Conservation (phyloP, 164 flowering plant genomes). For the Malania oleifera region DNA sequence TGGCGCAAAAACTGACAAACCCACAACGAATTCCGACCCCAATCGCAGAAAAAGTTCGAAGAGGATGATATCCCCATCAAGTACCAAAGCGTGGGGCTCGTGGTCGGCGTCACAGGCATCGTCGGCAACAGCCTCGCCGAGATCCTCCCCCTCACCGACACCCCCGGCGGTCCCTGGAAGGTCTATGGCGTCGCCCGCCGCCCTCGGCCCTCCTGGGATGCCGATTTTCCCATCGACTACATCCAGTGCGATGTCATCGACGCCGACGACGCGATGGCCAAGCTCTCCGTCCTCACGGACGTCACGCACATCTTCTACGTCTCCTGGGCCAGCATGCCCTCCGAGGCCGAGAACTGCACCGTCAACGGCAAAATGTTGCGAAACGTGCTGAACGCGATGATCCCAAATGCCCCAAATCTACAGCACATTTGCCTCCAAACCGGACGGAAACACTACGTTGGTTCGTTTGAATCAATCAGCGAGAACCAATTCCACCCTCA, state of each 20-base stretch:
- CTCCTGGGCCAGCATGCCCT: constrained; percentile 40
- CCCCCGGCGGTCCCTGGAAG: constrained; percentile 90
- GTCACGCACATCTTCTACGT: constrained; percentile 78
- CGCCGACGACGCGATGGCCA: constrained; percentile 29
- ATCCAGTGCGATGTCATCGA: constrained; percentile 15
- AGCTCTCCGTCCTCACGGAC: constrained; percentile 59
- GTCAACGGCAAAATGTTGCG: constrained; percentile 56
- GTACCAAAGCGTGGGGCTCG: constrained; percentile 56
- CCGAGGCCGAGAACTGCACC: constrained; percentile 50
- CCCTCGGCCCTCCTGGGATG: background rate
- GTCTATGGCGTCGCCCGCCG: constrained; percentile 56
- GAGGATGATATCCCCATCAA: constrained; percentile 35
- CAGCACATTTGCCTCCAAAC: constrained; percentile 72
- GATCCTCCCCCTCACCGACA: constrained; percentile 71
- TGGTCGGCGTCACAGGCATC: constrained; percentile 79
- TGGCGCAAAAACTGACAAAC: too few species aligned
- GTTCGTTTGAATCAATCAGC: constrained; percentile 39
- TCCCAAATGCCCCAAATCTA: constrained; percentile 61
- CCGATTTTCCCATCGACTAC: background rate
- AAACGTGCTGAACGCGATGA: constrained; percentile 51
- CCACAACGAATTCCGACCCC: too few species aligned
- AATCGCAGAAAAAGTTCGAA: constrained; percentile 62
- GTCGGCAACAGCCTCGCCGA: constrained; percentile 85
- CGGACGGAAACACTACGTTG: constrained; percentile 61
- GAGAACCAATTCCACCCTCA: constrained; percentile 26